Base-by-base conservation (phyloP, 257 asterid species). In the Solanum microdontum region DNA sequence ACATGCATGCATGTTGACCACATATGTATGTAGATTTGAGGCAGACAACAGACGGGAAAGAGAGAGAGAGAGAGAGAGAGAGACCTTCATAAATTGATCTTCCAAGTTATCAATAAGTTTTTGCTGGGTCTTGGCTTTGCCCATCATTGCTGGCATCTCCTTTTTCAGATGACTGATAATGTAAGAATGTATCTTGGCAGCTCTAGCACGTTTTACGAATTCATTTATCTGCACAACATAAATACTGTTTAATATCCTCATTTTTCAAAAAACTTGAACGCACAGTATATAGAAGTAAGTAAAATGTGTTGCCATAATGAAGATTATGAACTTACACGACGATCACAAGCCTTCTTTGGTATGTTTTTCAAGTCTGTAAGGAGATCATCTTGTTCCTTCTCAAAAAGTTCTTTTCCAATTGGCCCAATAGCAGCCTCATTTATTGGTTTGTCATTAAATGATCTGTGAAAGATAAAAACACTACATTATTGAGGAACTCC, bases 71-170 rank as follows among this genome's bases (percentile, higher is more conserved):
- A 11, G 23, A 39, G 39, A 11, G 39, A 66, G 86, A 82, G 86
- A 79, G 19, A 94, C 99, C 99, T 95, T 97, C 3, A 92, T 97
- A 51, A 97, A 97, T 88, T 93, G 98, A 66, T 91, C 94, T 17
- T 88, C 88, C 32, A 97, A 94, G 88, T 95, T 95, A 88, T 97
- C 98, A 11, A 95, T 86, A 86, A 97, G 98, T 88, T 88, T 94
- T 90, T 97, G 98, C 86, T 97, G 99, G 32, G 98, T 68, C 94
- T 97, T 95, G 26, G 99, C 94, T 91, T 97, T 97, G 89, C 99
- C 99, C 90, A 97, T 94, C 98, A 97, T 94, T 19, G 97, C 97
- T 80, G 99, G 99, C 99, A 97, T 97, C 89, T 96, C 98, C 89
- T 90, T 94, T 91, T 89, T 97, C 85, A 97, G 91, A 89, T 97